Percentiles rank a stretch among this genome's conserved stretches.
phyloP scores from a whole-genome alignment of 192 early-diverging fungal species.

The Coemansia sp. region DNA sequence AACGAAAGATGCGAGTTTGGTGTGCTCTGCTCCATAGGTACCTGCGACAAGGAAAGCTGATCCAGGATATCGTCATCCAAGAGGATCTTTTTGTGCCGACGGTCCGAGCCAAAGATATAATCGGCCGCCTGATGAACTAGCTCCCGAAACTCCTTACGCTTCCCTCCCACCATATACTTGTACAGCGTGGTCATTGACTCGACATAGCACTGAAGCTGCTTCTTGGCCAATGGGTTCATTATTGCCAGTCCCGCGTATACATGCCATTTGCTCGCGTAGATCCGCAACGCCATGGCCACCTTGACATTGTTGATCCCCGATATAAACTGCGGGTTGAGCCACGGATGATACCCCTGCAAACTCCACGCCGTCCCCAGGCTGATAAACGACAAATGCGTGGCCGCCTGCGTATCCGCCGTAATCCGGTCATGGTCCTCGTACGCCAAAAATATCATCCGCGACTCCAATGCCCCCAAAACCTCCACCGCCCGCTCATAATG shows the following conservation, averaged over 20 bases:
- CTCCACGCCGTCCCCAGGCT: slow-evolving; percentile 96
- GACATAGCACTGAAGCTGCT: slow-evolving; percentile 85
- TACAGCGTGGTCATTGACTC: slow-evolving; percentile 84
- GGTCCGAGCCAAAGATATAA: slow-evolving; percentile 75
- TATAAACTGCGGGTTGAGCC: slow-evolving; percentile 79
- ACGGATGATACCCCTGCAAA: slow-evolving; percentile 74
- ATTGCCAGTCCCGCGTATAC: slow-evolving; percentile 93
- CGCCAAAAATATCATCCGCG: slow-evolving; percentile 70
- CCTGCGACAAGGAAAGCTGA: slow-evolving; percentile 77
- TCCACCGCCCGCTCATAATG: slow-evolving; percentile 56
- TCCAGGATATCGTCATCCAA: slow-evolving; percentile 83
- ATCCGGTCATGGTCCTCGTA: slow-evolving; percentile 89
- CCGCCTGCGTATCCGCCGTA: slow-evolving; percentile 96
- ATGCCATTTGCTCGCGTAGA: slow-evolving; percentile 96
- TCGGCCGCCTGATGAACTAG: slow-evolving; percentile 69
- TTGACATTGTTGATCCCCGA: slow-evolving; percentile 98
- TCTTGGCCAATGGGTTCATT: slow-evolving; percentile 81
- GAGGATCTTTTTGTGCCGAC: slow-evolving; percentile 60
- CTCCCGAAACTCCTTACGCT: slow-evolving; percentile 65
- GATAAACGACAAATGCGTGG: slow-evolving; percentile 92
- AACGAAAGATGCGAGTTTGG: slow-evolving; percentile 93
- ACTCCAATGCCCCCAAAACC: slow-evolving; percentile 71
- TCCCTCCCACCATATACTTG: slow-evolving; percentile 90
- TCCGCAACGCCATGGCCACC: slow-evolving; percentile 85
- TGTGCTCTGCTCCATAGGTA: slow-evolving; percentile 61